Evolutionary conservation across 306 rosid species (phyloP), one percentile per base, ranked within the genome.

Genomic region (Hippophae tibetana): DNA sequence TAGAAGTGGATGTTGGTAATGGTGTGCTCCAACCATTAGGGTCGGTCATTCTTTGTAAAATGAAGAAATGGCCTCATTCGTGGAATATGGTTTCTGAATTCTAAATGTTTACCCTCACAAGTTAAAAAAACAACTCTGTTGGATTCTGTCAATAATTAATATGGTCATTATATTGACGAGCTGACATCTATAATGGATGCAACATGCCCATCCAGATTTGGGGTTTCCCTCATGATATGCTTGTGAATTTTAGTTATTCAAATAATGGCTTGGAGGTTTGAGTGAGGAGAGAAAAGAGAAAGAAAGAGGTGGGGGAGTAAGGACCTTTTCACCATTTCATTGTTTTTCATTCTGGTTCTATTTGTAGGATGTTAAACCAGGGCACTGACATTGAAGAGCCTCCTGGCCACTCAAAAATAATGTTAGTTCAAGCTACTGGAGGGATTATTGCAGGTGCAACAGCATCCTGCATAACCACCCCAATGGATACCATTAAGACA

Each of bases 401-500:
- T 69, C 89, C 90, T 25, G 47, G 79, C 42, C 56, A 77, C 48
- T 63, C 62, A 26, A 79, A 82, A 78, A 78, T 85, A 68, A 8
- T 87, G 58, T 70, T 77, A 52, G 95, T 81, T 68, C 97, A 90
- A 75, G 97, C 89, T 52, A 14, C 70, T 42, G 95, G 97, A 58
- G 97, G 97, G 55, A 76, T 90, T 50, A 68, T 85, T 66, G 90
- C 94, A 18, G 97, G 87, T 40, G 97, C 90, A 64, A 74, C 95
- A 70, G 89, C 95, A 47, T 85, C 97, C 66, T 87, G 79, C 80
- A 68, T 87, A 47, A 84, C 97, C 54, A 81, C 94, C 61, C 97
- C 97, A 27, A 64, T 90, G 78, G 95, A 90, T 74, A 90, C 97
- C 52, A 87, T 90, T 62, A 90, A 90, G 78, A 90, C 96, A 67